Evolutionary conservation across 805 yeast species (phyloP).

Genomic region (Kuraishia piskuri): DNA sequence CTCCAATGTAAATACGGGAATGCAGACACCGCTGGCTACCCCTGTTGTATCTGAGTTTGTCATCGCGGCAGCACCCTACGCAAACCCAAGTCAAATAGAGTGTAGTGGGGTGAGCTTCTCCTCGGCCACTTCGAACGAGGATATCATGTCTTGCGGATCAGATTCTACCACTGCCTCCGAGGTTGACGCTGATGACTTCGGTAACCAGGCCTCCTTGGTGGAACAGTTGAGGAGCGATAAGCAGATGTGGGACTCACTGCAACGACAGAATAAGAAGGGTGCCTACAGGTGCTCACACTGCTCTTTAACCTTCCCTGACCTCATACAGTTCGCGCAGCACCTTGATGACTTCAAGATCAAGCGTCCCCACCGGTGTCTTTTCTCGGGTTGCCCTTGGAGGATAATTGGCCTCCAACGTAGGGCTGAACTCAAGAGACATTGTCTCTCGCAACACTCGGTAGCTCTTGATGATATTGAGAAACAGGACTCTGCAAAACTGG

Average conservation of each 20-base stretch:
- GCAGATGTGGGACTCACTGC: conserved; percentile 15
- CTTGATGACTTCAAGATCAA: neutral
- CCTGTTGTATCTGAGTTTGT: neutral
- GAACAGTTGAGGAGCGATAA: neutral
- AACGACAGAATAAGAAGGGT: conserved; percentile 30
- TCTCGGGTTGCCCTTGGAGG: conserved; percentile 28
- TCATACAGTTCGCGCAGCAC: conserved; percentile 20
- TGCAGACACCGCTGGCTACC: neutral
- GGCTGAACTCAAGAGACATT: conserved; percentile 41
- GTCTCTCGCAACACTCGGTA: conserved; percentile 34
- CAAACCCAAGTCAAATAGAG: neutral
- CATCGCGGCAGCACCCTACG: neutral
- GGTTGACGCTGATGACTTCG: neutral
- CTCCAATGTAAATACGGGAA: neutral
- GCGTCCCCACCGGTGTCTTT: neutral
- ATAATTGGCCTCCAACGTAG: conserved; percentile 38
- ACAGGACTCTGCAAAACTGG: neutral
- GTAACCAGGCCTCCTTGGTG: neutral
- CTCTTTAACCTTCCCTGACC: conserved; percentile 25
- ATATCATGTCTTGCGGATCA: neutral
- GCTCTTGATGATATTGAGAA: conserved; percentile 7
- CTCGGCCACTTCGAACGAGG: neutral
- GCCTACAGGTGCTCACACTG: conserved; percentile 41
- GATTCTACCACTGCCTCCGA: neutral
- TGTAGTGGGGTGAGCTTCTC: neutral